A percentile compares a stretch with the other conserved stretches of the same genome.
Evolutionary conservation across 495 filamentous ascomycete genomes (phyloP).

Genomic region (Penicillium herquei): DNA sequence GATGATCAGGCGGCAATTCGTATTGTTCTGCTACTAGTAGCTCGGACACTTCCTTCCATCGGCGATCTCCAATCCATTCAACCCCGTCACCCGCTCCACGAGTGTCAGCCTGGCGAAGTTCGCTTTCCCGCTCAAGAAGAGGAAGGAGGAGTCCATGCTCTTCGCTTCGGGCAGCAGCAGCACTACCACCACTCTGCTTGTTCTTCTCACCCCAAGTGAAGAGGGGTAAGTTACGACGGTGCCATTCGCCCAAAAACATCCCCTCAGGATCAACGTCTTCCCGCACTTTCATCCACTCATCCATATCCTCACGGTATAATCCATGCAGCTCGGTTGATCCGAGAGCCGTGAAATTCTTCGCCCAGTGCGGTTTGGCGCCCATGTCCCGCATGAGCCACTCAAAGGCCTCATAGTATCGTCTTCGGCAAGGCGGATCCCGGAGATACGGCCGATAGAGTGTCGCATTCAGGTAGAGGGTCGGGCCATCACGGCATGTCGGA

Average conservation of each 20-base stretch:
- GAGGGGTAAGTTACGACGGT: constrained; percentile 66
- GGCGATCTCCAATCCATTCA: constrained; percentile 55
- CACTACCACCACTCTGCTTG: no score
- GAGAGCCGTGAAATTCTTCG: constrained; percentile 79
- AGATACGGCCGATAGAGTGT: constrained; percentile 91
- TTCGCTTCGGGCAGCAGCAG: constrained; percentile 3
- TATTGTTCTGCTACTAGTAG: constrained; percentile 22
- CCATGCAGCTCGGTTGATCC: constrained; percentile 44
- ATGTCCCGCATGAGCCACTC: constrained; percentile 94
- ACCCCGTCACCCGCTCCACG: constrained; percentile 47
- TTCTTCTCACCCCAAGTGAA: constrained; percentile 8
- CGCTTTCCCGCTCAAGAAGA: constrained; percentile 46
- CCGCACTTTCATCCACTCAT: constrained; percentile 65
- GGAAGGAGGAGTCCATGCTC: constrained; percentile 22
- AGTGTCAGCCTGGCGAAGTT: constrained; percentile 25
- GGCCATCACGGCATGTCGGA: constrained; percentile 59
- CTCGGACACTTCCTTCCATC: constrained; percentile 18
- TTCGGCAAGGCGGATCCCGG: constrained; percentile 71
- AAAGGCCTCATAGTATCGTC: constrained; percentile 88
- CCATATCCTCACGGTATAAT: constrained; percentile 56
- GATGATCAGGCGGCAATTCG: constrained; percentile 14
- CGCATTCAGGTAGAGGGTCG: constrained; percentile 92
- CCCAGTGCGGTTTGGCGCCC: constrained; percentile 92
- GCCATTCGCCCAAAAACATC: constrained; percentile 91
- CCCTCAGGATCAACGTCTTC: constrained; percentile 80